These are phyloP conservation scores for Margaritispora aquatica DNA, from an alignment of 495 filamentous ascomycete genomes.

Conservation along the genomic window DNA sequence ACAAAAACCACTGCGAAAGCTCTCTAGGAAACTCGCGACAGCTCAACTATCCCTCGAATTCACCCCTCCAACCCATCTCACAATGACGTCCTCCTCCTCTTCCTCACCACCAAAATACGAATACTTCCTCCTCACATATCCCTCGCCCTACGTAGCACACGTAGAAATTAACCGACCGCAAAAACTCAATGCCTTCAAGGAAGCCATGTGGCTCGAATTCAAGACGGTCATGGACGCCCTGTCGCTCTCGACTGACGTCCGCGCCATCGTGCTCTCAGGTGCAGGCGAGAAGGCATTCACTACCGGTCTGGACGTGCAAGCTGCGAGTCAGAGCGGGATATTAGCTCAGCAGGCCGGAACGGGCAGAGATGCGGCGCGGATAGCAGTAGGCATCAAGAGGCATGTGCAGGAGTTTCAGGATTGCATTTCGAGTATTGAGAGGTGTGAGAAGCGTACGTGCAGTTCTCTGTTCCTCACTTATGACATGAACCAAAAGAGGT, in stretches of 20 bases:
- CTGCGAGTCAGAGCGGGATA: conserved; percentile 40
- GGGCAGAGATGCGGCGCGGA: conserved; percentile 55
- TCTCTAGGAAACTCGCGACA: background rate
- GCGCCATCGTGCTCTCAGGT: conserved; percentile 75
- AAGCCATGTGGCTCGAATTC: conserved; percentile 88
- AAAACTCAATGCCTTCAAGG: conserved; percentile 87
- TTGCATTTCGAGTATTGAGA: conserved; percentile 68
- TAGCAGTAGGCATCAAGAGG: conserved; percentile 55
- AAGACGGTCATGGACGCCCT: conserved; percentile 64
- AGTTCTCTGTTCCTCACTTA: background rate
- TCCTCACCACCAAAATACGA: conserved; percentile 34
- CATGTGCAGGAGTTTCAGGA: conserved; percentile 73
- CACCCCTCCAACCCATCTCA: background rate
- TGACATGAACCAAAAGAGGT: background rate
- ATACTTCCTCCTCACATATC: conserved; percentile 73
- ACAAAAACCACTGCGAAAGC: background rate
- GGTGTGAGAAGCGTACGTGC: conserved; percentile 80
- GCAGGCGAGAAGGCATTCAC: conserved; percentile 83
- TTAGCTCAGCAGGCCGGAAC: conserved; percentile 20
- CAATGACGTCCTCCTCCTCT: background rate
- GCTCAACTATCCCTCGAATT: background rate
- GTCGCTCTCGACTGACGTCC: conserved; percentile 64
- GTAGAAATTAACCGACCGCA: conserved; percentile 88
- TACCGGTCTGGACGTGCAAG: conserved; percentile 73
- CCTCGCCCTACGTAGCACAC: conserved; percentile 69